Evolutionary conservation across 768 basidiomycete genomes (phyloP).

Genomic region (Mycena olivaceomarginata): DNA sequence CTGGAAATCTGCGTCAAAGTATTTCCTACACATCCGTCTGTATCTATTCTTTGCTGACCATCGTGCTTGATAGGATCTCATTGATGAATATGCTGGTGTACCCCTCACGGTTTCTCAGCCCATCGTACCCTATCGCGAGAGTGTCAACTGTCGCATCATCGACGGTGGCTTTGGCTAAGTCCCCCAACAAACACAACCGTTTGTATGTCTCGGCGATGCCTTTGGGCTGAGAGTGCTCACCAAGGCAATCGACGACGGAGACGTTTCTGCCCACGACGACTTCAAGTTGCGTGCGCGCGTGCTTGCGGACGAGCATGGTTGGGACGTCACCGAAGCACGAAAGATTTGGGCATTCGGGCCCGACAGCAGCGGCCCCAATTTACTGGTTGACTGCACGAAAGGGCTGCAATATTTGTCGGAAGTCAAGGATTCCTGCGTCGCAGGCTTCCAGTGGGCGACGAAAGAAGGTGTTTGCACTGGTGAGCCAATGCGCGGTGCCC

Average conservation of each 20-base stretch:
- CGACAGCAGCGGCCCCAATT: slow-evolving; percentile 96
- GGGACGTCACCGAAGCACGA: slow-evolving; percentile 99
- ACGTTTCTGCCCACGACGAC: slow-evolving; percentile 93
- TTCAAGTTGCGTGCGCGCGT: slow-evolving; percentile 96
- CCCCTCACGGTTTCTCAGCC: slow-evolving; percentile 98
- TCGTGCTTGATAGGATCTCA: slow-evolving; percentile 82
- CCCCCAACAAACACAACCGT: slow-evolving; percentile 99
- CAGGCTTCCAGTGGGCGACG: slow-evolving; percentile 99
- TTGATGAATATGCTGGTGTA: slow-evolving; percentile 99
- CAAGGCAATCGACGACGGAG: slow-evolving; percentile 92
- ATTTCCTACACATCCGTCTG: not conserved
- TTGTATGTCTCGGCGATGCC: slow-evolving; percentile 95
- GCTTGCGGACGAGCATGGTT: slow-evolving; percentile 96
- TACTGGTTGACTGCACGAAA: slow-evolving; percentile 98
- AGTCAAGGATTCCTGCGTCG: slow-evolving; percentile 99
- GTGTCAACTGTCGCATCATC: slow-evolving; percentile 96
- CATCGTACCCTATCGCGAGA: slow-evolving; percentile 98
- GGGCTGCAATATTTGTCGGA: slow-evolving; percentile 99
- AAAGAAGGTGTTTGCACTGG: slow-evolving; percentile 98
- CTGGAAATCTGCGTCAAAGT: slow-evolving; percentile 99
- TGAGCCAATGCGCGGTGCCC: slow-evolving; percentile 99
- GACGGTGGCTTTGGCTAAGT: slow-evolving; percentile 97
- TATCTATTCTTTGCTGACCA: slow-evolving; percentile 9
- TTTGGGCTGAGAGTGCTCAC: slow-evolving; percentile 95
- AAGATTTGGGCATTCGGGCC: slow-evolving; percentile 99